Base-by-base conservation (phyloP, 768 basidiomycete species). In the Tephrocybe sp. region DNA sequence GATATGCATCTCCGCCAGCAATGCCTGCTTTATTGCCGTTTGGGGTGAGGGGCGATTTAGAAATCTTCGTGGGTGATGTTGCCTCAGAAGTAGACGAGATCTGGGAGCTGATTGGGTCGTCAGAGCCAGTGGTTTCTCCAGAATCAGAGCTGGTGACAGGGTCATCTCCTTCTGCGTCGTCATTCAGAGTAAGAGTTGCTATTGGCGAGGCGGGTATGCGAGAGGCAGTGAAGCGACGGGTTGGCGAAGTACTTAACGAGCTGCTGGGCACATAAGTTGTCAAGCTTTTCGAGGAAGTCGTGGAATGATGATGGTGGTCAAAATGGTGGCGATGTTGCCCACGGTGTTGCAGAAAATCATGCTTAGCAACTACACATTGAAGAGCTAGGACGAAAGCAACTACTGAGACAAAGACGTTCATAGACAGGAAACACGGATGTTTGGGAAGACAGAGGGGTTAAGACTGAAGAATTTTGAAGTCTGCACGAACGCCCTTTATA, bases 1-100 rank as follows among this genome's bases (percentile, higher is more conserved):
- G 56, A 51, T 69, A 71, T 10, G 72, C 69, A 47, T 77, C 70
- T 0, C 74, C 75, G 15, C 72, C 74, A 25, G 75, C 72, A 21
- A 75, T 72, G 19, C 74, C 75, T 3, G 74, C 74, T 57, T 76
- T 77, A 57, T 64, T 72, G 38, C 64, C 68, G 52, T 73, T 75
- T 8, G 75, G 75, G 25, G 68, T 71, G 41, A 72, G 58, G 1
- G 57, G 51, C 1, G 63, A 41, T 8, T 52, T 46, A 30, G 57
- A 43, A 11, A 22, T 41, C 18, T 21, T 46, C 16, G 49, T 50
- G 3, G 52, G 49, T 9, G 45, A 38, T 6, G 52, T 46, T 15
- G 41, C n/a, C 36, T 58, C 43, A 25, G 49, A 19, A 21, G 31
- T 41, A 18, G 37, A 38, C 30, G 52, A 44, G 36, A 45, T 31